Base-by-base conservation (phyloP, 805 yeast species). In the Teunomyces cretensis region DNA sequence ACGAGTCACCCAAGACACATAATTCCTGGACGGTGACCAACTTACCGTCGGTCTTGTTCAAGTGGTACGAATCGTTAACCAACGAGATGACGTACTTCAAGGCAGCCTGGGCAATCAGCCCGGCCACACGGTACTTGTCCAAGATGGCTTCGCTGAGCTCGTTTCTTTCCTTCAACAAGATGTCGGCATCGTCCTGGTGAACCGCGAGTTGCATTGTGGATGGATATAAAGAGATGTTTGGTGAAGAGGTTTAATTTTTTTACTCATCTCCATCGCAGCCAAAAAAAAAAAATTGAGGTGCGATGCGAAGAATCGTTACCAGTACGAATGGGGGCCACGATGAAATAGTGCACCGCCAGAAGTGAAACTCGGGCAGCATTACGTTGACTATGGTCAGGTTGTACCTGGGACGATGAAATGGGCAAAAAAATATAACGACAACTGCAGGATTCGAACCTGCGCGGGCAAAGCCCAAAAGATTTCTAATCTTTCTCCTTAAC, bases 41-140 rank as follows among this genome's bases (percentile, higher is more conserved):
- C 35, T 75, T 74, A 22, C 70, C 67, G 33, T 70, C 74, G 2
- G 63, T 55, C 42, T 72, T 71, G 41, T 71, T 70, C 47, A 73
- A 75, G 60, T 88, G 96, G 65, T 87, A 86, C 13, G 85, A 78
- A 52, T 83, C 82, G 59, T 86, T 85, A 54, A 89, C 84, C 60
- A 87, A 76, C 44, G 77, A 72, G 7, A 78, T 70, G 41, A 88
- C 70, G 61, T 86, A 86, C 47, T 78, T 68, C 54, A 91, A 72
- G 45, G 89, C 84, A 15, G 96, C 85, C 68, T 91, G 97, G 3
- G 94, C 72, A 55, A 90, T 83, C 66, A 87, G 89, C 39, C 96
- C 97, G 4, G 96, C 96, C 41, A 82, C 74, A 67, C 96, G 79
- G 68, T 91, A 90, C 68, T 90, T 91, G 54, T 85, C 92, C 22